Percentiles rank a stretch among this genome's conserved stretches.
Conservation (phyloP, 495 filamentous ascomycete genomes). For the Bathelium albidoporum region DNA sequence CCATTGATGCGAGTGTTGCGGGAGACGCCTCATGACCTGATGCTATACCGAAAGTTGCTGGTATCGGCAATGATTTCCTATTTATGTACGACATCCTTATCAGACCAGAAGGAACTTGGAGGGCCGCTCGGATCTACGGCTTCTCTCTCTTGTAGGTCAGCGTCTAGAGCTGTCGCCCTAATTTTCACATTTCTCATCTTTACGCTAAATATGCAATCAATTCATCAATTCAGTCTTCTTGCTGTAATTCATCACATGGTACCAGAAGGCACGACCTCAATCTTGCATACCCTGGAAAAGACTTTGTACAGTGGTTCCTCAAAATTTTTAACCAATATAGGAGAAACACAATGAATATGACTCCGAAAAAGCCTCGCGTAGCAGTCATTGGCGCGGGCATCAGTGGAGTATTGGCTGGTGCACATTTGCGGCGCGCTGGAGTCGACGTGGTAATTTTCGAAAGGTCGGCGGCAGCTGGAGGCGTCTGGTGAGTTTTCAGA, state of each 20-base stretch:
- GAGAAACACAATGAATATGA: background rate
- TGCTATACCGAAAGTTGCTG: background rate
- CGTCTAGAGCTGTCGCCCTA: background rate
- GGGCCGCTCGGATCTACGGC: background rate
- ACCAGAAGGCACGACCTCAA: background rate
- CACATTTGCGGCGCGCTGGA: conserved; percentile 48
- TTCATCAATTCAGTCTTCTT: too few relatives aligned
- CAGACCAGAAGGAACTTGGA: background rate
- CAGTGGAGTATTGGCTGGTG: conserved; percentile 53
- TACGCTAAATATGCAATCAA: background rate
- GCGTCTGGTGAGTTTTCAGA: conserved; percentile 45
- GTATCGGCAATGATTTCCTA: background rate
- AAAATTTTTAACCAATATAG: background rate
- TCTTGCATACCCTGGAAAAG: background rate
- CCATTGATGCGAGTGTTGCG: background rate
- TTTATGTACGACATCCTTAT: background rate
- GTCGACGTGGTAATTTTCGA: conserved; percentile 58
- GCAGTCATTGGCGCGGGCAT: conserved; percentile 65
- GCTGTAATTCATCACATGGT: too few relatives aligned
- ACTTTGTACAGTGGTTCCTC: background rate
- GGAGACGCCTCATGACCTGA: background rate
- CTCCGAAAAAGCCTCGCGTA: conserved; percentile 24
- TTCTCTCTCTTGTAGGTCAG: background rate
- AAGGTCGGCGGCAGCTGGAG: conserved; percentile 46
- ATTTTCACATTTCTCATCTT: background rate